Percentiles rank a stretch among this genome's conserved stretches.
Conservation (phyloP, 2,329 filamentous ascomycete species). For the Botryotinia calthae region DNA sequence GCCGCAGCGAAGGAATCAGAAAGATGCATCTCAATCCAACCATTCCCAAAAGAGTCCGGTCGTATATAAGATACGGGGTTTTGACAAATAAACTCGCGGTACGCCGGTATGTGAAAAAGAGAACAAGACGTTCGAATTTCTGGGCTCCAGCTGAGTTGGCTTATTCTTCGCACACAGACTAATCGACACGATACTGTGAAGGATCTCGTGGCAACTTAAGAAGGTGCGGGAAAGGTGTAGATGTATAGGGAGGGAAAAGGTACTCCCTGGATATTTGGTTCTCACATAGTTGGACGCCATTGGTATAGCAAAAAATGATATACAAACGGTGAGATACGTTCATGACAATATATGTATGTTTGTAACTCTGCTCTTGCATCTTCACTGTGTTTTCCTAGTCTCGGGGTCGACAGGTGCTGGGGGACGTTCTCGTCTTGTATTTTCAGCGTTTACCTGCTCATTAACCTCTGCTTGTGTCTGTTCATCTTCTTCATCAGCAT, state of each 20-base stretch:
- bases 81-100: constrained; percentile 32
- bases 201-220: constrained; percentile 89
- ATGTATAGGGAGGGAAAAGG: background rate
- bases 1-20: constrained; percentile 15
- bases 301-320: background rate
- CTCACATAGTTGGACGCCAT: background rate
- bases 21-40: constrained; percentile 20
- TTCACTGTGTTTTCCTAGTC: constrained; percentile 27
- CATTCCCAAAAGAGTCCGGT: constrained; percentile 22
- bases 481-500: constrained; percentile 48
- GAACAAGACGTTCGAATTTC: constrained; percentile 41
- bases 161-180: constrained; percentile 90
- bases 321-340: background rate
- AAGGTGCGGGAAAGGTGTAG: constrained; percentile 61
- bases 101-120: constrained; percentile 33
- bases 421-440: background rate
- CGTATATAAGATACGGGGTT: constrained; percentile 26
- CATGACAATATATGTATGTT: background rate
- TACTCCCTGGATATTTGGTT: background rate
- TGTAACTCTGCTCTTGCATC: background rate
- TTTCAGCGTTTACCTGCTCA: background rate
- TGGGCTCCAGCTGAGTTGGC: constrained; percentile 38
- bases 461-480: constrained; percentile 5
- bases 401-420: constrained; percentile 19
- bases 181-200: constrained; percentile 84